Base-by-base conservation (phyloP, 225 moss, liverwort and hornwort genomes). In the Physcomitrium patens region DNA sequence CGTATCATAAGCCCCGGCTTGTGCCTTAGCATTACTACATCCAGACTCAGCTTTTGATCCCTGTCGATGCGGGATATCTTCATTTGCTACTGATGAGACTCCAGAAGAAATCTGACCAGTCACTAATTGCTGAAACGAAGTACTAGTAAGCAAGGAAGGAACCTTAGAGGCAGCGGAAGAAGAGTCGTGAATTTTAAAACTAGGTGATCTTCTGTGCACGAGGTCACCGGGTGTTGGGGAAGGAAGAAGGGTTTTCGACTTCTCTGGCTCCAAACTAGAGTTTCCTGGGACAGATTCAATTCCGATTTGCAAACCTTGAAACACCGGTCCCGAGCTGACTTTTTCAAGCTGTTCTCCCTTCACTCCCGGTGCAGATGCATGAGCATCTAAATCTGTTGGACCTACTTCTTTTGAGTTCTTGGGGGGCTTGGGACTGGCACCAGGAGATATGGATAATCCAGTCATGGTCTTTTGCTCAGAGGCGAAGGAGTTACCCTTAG, bases 301-400 rank as follows among this genome's bases (percentile, higher is more conserved):
- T 69, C 65, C 69, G 47, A 43, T 72, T 80, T 70, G 75, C 72
- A 80, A 68, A 53, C 72, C 80, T 50, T 71, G 65, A 41, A 60
- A 64, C 54, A 65, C 63, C 37, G 60, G 28, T 69, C 76, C 80
- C 50, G 74, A 79, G 68, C 52, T 77, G 46, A 26, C 55, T 58
- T 68, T 79, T 20, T 59, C 79, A 47, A 70, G 65, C 60, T 73
- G 60, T 10, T 68, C 79, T 59, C 65, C n/a, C 51, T 72, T 81
- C 70, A 65, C 63, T 23, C 68, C 84, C 64, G 70, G 68, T 8
- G 63, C 55, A 51, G 82, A 72, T 68, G 65, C 46, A 41, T 66
- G 80, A 27, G 88, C 67, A 56, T 85, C 85, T 69, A 83, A 76
- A 48, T 88, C 83, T 61, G 60, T 71, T 48, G 79, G 84, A 66